Base-by-base conservation (phyloP, 495 filamentous ascomycete species). In the Penicillium subrubescens region DNA sequence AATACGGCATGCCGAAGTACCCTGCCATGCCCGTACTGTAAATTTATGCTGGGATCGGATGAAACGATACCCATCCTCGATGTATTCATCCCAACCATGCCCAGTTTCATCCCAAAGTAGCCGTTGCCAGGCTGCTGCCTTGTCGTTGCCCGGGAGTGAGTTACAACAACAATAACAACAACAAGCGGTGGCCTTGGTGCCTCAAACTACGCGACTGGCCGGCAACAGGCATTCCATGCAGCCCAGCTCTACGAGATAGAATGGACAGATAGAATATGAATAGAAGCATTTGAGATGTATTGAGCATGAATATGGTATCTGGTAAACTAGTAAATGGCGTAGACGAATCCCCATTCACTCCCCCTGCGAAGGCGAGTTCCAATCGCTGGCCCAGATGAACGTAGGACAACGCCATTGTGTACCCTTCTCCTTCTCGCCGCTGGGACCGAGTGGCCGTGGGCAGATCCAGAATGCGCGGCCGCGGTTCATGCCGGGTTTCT, bases 311-410 rank as follows among this genome's bases (percentile, higher is more conserved):
- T 23, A 12, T 48, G 21, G 44, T 23, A 48, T 48, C 44, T 23
- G 21, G 19, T 23, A 48, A 25, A 48, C 21, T 23, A 14, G 8
- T 5, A 48, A 23, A 23, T 8, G 44, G 19, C 8, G 19, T 48
- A 48, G 21, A 48, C 11, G 19, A 48, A 48, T 10, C 19, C 15
- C 44, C 44, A 8, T 25, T 48, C 29, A 54, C 31, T 56, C 62
- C 27, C 58, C 64, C 51, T 65, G 63, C 21, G 56, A 57, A 8
- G 66, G 66, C 10, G 76, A 60, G 66, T 84, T 88, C 92, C 92
- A 94, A 69, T 95, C 92, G 67, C 90, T 94, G 44, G 88, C 88
- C 93, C 93, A 97, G 59, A 96, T 93, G 68, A 97, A 97, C 0
- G 92, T 96, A 2, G 81, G 75, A 73, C 93, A 97, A 3, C 92